Evolutionary conservation across 345 rosid species (phyloP).

Genomic region (Boechera stricta): DNA sequence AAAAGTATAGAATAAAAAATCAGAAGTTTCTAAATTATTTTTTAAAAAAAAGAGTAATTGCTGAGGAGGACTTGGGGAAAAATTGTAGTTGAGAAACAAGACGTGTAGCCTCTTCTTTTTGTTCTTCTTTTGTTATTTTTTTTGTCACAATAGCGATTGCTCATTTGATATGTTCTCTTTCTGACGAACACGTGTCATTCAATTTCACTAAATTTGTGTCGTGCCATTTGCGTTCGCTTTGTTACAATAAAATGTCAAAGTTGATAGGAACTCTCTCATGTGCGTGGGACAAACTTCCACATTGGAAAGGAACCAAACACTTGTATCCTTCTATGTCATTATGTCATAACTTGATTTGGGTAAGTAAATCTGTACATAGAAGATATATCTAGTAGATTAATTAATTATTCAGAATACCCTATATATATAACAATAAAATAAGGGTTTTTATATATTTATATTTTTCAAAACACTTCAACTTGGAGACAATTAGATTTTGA

Average conservation of each 20-base stretch:
- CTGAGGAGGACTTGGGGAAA: neutral
- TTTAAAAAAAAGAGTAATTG: neutral
- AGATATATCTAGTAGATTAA: neutral
- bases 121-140: slow-evolving; percentile 2
- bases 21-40: too few relatives aligned
- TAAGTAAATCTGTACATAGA: neutral
- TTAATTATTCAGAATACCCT: neutral
- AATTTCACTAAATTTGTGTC: slow-evolving; percentile 21
- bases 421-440: neutral
- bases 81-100: slow-evolving; percentile 27
- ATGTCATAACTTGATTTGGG: neutral
- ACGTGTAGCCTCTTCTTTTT: slow-evolving; percentile 30
- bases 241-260: slow-evolving; percentile 36
- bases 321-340: slow-evolving; percentile 18
- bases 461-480: slow-evolving; percentile 1
- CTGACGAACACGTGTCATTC: slow-evolving; percentile 33
- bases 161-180: slow-evolving; percentile 31
- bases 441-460: neutral
- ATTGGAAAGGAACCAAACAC: slow-evolving; percentile 37
- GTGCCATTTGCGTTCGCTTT: slow-evolving; percentile 27
- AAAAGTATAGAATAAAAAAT: too few relatives aligned
- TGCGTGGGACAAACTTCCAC: slow-evolving; percentile 31
- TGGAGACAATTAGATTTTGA: slow-evolving; percentile 7
- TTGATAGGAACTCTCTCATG: slow-evolving; percentile 42
- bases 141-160: slow-evolving; percentile 17